Evolutionary conservation across 2,329 filamentous ascomycete genomes (phyloP), one percentile per base, ranked within the genome.

Genomic region (Fusarium longipes): DNA sequence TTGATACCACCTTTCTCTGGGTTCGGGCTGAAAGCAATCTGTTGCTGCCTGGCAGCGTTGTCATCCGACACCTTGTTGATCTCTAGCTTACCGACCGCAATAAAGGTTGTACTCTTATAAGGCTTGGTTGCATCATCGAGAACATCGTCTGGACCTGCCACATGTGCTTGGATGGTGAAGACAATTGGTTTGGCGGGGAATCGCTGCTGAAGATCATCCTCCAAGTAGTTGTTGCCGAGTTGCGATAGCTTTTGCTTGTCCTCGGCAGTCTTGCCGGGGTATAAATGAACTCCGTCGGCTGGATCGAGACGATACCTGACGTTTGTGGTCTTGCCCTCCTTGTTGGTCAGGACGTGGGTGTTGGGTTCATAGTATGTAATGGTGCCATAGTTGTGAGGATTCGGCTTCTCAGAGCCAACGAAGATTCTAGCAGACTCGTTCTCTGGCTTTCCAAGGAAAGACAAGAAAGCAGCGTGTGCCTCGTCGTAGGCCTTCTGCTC

Each of bases 351-450:
- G 1, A 67, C 18, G 6, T 67, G 64, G 1, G 64, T 67, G 10
- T 67, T 59, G n/a, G 63, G 51, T 39, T 67, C 43, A n/a, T 63
- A 59, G 12, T 67, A 67, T 7, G 47, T 67, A 29, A 67, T 63
- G 0, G 63, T 67, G 1, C 64, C 57, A n/a, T 67, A 67, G 5
- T 54, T 67, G 4, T 67, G 47, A 5, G 51, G 48, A 7, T 67
- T 67, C 3, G 48, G 64, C 38, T 67, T 67, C n/a, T 57, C 45
- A 4, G 52, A 63, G 2, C 18, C 8, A 1, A 67, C 64, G 22
- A 63, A 66, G 2, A 15, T 22, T 7, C 29, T 35, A 2, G 63
- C 63, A 9, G 57, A 29, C 24, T 38, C 29, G 6, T 54, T 29
- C 1, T 42, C 48, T 0, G 56, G 29, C 4, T 49, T 30, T 11